Base-by-base conservation (phyloP, 2,329 filamentous ascomycete genomes). In the Alternaria viburni region DNA sequence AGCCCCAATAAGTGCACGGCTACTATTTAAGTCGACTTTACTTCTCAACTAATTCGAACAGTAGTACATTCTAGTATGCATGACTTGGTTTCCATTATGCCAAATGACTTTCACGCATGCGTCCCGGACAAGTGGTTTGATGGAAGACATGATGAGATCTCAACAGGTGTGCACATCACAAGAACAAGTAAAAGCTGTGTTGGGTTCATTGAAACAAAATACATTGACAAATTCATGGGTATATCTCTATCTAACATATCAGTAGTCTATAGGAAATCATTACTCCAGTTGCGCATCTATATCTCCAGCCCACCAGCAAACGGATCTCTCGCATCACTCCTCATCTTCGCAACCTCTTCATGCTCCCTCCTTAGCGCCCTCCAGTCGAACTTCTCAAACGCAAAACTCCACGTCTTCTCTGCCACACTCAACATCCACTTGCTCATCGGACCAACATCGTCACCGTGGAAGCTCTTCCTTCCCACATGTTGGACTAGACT, bases 401-500 rank as follows among this genome's bases (percentile, higher is more conserved):
- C 70, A 68, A 81, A 81, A 62, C 75, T 81, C 79, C 79, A 81
- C 25, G 81, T 74, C 65, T 75, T 79, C 62, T 81, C 74, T 19
- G 74, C 75, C 11, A 76, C 73, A 41, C 70, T 76, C 65, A 71
- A 64, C 2, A 70, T 69, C 68, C 72, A 72, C 51, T 75, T 74
- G n/a, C 72, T 72, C 49, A 62, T 65, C 7, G 65, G 62, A 5
- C 69, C 74, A 50, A 68, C 65, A 15, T 74, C 70, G 52, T 77
- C 66, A 7, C 67, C 70, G 64, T 82, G 82, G 6, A 75, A 79
- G 54, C 79, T 83, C 66, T 74, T 79, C 32, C 77, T 64, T 5
- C 82, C 82, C 17, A 84, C 70, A 68, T 85, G 83, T 69, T 84
- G 83, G 26, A 85, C 64, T 3, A 84, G 68, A 49, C 76, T 80